Base-by-base conservation (phyloP, 164 flowering plant species). In the Sedum album region DNA sequence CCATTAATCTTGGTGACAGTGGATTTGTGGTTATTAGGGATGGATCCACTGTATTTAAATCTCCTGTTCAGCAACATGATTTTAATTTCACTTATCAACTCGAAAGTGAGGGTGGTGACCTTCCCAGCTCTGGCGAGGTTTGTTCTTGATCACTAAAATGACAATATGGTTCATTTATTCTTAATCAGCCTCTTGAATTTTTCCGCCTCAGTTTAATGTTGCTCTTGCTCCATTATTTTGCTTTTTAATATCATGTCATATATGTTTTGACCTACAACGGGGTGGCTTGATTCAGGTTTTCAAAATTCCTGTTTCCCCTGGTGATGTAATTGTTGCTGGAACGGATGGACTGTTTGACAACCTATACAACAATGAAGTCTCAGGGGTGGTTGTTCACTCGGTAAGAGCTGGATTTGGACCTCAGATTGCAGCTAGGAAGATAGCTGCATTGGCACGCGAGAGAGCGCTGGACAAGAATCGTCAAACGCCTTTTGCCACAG, bases 301-400 rank as follows among this genome's bases (percentile, higher is more conserved):
- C 66, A 79, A 84, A 25, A 74, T 93, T 70, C 79, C 91, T 63
- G 91, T 90, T 74, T 91, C 85, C 31, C 82, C 87, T 1, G 98
- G 98, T 44, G 96, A 93, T 73, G 93, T 87, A 26, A 82, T 92
- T 57, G 78, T 92, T 71, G 86, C 96, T 46, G 98, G 98, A 6
- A 90, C 98, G 0, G 96, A 93, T 83, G 98, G 98, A 28, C 79
- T 93, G 31, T 93, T 93, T 73, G 98, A 93, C 76, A 93, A 92
- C 76, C 73, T 92, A 72, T 92, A 90, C 76, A 86, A 83, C 82
- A 90, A 84, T 69, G 98, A 92, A 77, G 85, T 92, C 15, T 87
- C 89, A 18, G 91, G 90, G 7, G 85, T 92, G 44, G 96, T 92
- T 3, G 98, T 90, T 70, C 90, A 92, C 74, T 91, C 91, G 4